Conservation (phyloP, 2,329 filamentous ascomycete species). For the Tympanopsis confertula region DNA sequence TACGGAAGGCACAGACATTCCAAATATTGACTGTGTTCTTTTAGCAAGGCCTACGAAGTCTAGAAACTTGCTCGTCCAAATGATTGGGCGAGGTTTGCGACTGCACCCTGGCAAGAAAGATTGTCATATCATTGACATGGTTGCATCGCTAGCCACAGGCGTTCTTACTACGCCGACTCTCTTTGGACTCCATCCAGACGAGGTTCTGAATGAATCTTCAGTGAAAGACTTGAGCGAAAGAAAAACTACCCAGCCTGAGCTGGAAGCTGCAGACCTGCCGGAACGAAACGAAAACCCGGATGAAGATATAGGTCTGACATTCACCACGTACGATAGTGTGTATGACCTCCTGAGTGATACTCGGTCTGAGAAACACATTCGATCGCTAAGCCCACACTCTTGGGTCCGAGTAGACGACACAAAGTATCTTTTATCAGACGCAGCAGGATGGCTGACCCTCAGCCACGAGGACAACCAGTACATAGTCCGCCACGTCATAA, state of each 20-base stretch:
- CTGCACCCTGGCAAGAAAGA: constrained; percentile 69
- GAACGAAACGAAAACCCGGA: neutral
- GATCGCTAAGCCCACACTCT: constrained; percentile 40
- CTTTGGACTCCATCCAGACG: constrained; percentile 52
- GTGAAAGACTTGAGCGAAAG: constrained; percentile 30
- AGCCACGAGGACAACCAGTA: neutral
- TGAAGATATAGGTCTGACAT: constrained; percentile 28
- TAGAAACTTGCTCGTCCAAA: constrained; percentile 86
- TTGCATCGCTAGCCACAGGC: constrained; percentile 60
- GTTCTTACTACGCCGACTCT: constrained; percentile 55
- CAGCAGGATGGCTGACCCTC: constrained; percentile 26
- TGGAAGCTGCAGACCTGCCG: neutral
- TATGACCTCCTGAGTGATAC: constrained; percentile 52
- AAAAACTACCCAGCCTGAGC: constrained; percentile 6
- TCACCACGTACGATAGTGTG: constrained; percentile 55
- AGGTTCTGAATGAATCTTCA: constrained; percentile 38
- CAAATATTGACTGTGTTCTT: constrained; percentile 88
- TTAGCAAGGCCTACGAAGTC: constrained; percentile 82
- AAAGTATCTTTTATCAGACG: constrained; percentile 39
- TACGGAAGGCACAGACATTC: constrained; percentile 94
- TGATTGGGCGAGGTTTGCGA: constrained; percentile 92
- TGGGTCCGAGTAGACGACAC: constrained; percentile 46
- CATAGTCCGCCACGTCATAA: neutral
- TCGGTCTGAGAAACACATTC: constrained; percentile 44
- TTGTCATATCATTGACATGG: constrained; percentile 95